Percentiles rank a stretch among this genome's conserved stretches.
Conservation (phyloP, 2,329 filamentous ascomycete genomes). For the Akanthomyces lecanii region DNA sequence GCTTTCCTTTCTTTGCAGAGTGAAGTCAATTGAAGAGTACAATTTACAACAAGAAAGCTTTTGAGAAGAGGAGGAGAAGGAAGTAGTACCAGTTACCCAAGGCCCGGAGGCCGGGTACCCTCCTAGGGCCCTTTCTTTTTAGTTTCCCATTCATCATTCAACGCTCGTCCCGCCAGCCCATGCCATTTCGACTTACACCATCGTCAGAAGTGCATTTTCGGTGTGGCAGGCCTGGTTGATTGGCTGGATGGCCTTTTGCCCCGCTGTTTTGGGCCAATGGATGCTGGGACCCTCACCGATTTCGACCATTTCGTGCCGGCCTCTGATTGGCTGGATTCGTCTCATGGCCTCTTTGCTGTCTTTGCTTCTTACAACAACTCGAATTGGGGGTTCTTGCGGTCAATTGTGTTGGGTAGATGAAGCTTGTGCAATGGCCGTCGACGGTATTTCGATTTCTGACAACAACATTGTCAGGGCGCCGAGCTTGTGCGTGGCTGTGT, state of each 20-base stretch:
- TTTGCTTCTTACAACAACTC: conserved; percentile 3
- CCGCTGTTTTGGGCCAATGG: conserved; percentile 18
- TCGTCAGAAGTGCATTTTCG: conserved; percentile 31
- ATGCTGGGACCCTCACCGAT: conserved; percentile 17
- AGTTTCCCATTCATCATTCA: conserved; percentile 14
- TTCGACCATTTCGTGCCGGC: conserved; percentile 18
- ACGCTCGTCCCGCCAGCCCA: conserved; percentile 12
- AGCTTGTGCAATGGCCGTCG: too few species aligned
- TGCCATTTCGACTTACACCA: conserved; percentile 35
- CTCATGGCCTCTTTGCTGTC: not conserved
- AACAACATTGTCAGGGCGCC: too few species aligned
- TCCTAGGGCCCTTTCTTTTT: conserved; percentile 12
- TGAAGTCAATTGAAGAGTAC: conserved; percentile 12
- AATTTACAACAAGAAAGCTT: not conserved
- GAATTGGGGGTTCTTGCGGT: too few species aligned
- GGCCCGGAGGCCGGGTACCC: conserved; percentile 15
- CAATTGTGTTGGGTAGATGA: too few species aligned
- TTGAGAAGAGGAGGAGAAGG: conserved; percentile 5
- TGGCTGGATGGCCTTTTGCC: conserved; percentile 6
- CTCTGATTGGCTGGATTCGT: conserved; percentile 11
- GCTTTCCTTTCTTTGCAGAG: not conserved
- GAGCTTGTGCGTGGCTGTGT: too few species aligned
- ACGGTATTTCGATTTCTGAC: too few species aligned
- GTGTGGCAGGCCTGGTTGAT: conserved; percentile 26
- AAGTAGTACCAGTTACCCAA: conserved; percentile 1